Percentiles rank a stretch among this genome's conserved stretches.
phyloP scores from a whole-genome alignment of 2,329 filamentous ascomycete species.

The Nemania serpens region DNA sequence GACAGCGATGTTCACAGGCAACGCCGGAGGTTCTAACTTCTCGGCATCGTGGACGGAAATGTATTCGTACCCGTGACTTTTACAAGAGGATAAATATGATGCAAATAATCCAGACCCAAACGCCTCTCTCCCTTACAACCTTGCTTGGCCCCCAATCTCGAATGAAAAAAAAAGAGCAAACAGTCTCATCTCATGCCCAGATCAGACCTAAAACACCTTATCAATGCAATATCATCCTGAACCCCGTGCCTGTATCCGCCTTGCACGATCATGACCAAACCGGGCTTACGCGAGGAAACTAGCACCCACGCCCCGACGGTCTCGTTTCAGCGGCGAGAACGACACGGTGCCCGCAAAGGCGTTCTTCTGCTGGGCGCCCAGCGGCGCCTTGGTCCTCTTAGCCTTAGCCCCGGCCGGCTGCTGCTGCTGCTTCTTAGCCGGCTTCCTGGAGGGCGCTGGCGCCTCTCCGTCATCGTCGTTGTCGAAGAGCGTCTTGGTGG shows the following conservation, averaged over 20 bases:
- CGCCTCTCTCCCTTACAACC: slow-evolving; percentile 28
- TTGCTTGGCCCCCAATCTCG: slow-evolving; percentile 1
- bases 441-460: neutral
- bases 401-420: neutral
- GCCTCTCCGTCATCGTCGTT: slow-evolving; percentile 62
- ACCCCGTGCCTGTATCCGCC: neutral
- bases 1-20: neutral
- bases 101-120: slow-evolving; percentile 25
- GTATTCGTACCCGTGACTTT: slow-evolving; percentile 31
- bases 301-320: slow-evolving; percentile 65
- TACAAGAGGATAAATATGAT: slow-evolving; percentile 17
- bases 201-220: slow-evolving; percentile 26
- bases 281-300: slow-evolving; percentile 58
- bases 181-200: neutral
- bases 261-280: slow-evolving; percentile 5
- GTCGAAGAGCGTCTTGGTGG: slow-evolving; percentile 71
- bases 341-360: slow-evolving; percentile 55
- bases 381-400: slow-evolving; percentile 44
- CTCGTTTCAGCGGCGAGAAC: slow-evolving; percentile 76
- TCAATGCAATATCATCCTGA: slow-evolving; percentile 25
- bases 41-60: slow-evolving; percentile 4
- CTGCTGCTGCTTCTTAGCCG: slow-evolving; percentile 34
- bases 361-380: slow-evolving; percentile 48
- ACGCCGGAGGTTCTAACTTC: neutral
- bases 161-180: neutral